phyloP scores from a whole-genome alignment of 768 basidiomycete genomes.

The Suillus variegatus region DNA sequence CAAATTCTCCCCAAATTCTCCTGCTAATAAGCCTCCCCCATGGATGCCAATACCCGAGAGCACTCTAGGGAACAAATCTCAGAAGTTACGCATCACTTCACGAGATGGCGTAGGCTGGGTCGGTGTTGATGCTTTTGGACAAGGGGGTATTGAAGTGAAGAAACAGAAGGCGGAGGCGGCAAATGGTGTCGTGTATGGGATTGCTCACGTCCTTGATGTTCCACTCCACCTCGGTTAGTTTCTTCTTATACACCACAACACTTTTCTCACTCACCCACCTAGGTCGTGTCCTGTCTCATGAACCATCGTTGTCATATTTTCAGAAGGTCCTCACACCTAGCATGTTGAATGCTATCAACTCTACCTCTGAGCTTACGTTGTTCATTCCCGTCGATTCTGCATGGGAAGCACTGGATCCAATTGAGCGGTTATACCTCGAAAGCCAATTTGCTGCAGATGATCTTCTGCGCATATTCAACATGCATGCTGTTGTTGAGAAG shows the following conservation, averaged over 20 bases:
- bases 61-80: conserved; percentile 76
- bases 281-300: conserved; percentile 64
- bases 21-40: conserved; percentile 69
- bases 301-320: conserved; percentile 72
- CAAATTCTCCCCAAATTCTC: conserved; percentile 53
- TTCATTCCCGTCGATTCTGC: conserved; percentile 89
- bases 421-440: conserved; percentile 87
- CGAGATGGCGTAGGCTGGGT: conserved; percentile 53
- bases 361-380: conserved; percentile 74
- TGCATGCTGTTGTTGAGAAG: conserved; percentile 67
- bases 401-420: conserved; percentile 72
- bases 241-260: conserved; percentile 7
- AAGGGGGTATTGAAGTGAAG: conserved; percentile 68
- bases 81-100: conserved; percentile 69
- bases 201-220: conserved; percentile 71
- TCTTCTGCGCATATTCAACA: conserved; percentile 71
- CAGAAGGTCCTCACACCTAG: conserved; percentile 66
- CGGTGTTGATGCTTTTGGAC: conserved; percentile 77
- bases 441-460: conserved; percentile 86
- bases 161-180: conserved; percentile 57
- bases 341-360: conserved; percentile 57
- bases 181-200: conserved; percentile 80
- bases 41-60: conserved; percentile 88
- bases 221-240: conserved; percentile 74
- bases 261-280: conserved; percentile 2